Conservation (phyloP, 768 basidiomycete species). For the Amanita phalloides region DNA sequence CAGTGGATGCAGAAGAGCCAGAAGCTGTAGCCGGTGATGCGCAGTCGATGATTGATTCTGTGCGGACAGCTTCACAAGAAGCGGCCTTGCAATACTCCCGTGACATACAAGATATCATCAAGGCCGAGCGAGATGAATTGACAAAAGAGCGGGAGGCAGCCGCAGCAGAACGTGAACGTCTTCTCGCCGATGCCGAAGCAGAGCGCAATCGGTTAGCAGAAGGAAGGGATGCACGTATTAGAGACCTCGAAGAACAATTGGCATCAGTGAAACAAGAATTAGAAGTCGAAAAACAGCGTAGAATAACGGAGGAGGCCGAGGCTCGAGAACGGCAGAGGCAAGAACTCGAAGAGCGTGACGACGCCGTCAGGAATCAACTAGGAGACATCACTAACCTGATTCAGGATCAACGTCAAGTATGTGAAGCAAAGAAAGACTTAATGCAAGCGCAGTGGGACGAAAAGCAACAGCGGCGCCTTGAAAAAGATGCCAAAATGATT, state of each 20-base stretch:
- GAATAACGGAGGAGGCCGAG: constrained; percentile 50
- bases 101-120: constrained; percentile 49
- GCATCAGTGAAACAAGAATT: constrained; percentile 45
- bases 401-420: constrained; percentile 52
- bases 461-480: constrained; percentile 44
- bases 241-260: constrained; percentile 54
- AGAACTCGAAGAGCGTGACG: constrained; percentile 50
- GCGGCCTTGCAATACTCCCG: constrained; percentile 45
- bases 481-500: constrained; percentile 46
- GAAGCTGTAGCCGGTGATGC: constrained; percentile 22
- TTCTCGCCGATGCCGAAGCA: constrained; percentile 37
- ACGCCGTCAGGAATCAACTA: constrained; percentile 48
- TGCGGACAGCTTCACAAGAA: constrained; percentile 33
- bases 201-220: constrained; percentile 35
- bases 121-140: constrained; percentile 48
- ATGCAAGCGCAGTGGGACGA: constrained; percentile 55
- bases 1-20: constrained; percentile 7
- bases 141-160: constrained; percentile 42
- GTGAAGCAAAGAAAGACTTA: constrained; percentile 46
- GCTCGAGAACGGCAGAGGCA: constrained; percentile 47
- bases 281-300: constrained; percentile 49
- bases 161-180: constrained; percentile 41
- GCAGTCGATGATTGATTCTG: constrained; percentile 14
- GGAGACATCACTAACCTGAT: constrained; percentile 64
- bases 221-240: constrained; percentile 45